These are phyloP conservation scores for Spirogloea muscicola DNA, from an alignment of 139 green algal species.

Conservation along the genomic window DNA sequence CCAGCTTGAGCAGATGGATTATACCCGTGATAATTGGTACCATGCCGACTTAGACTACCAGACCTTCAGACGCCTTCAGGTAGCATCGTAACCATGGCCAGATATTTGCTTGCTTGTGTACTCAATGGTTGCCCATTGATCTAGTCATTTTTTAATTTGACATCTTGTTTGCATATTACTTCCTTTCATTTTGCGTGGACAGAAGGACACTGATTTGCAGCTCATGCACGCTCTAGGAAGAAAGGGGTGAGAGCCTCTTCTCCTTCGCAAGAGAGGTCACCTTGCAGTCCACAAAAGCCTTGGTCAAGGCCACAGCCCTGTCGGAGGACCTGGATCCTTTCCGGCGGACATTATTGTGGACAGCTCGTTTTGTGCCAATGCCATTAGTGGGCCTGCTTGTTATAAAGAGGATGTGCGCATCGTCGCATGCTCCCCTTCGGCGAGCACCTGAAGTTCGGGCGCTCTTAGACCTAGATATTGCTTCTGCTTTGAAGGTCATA, in stretches of 20 bases:
- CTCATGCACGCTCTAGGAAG: slow-evolving; percentile 47
- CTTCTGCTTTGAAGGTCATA: slow-evolving; percentile 41
- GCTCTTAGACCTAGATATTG: slow-evolving; percentile 37
- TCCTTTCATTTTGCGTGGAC: no score
- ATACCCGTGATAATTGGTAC: slow-evolving; percentile 35
- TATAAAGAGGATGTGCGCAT: slow-evolving; percentile 40
- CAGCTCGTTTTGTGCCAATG: slow-evolving; percentile 45
- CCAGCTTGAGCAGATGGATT: slow-evolving; percentile 50
- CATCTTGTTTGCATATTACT: no score
- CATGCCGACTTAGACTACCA: slow-evolving; percentile 46
- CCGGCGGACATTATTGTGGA: slow-evolving; percentile 9
- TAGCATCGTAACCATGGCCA: no score
- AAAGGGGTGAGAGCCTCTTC: slow-evolving; percentile 40
- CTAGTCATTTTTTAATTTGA: no score
- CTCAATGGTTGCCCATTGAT: no score
- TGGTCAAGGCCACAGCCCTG: no score
- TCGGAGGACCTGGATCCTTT: slow-evolving; percentile 18
- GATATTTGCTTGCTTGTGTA: no score
- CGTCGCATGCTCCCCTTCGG: slow-evolving; percentile 8
- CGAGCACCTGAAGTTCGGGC: slow-evolving; percentile 25
- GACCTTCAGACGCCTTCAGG: slow-evolving; percentile 31
- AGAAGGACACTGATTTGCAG: no score
- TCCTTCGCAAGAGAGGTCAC: slow-evolving; percentile 37
- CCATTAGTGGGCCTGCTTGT: slow-evolving; percentile 45
- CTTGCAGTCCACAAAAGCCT: slow-evolving; percentile 33